Evolutionary conservation across 371 early-diverging fungal species (phyloP).

Genomic region (Mortierella sp.): DNA sequence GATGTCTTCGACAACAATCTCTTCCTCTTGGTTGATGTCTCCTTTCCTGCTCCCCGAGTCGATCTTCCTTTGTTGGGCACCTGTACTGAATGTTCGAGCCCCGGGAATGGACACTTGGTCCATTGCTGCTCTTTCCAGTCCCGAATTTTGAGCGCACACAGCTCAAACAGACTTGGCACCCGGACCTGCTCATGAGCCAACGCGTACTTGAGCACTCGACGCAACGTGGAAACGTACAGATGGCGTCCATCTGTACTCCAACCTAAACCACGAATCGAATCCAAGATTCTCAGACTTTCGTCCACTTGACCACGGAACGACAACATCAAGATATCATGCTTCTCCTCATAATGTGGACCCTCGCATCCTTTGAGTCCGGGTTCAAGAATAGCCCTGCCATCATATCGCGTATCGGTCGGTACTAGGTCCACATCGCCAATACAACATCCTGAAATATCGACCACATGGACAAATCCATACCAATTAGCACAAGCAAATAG

Average conservation of each 20-base stretch:
- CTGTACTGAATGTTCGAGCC: background rate
- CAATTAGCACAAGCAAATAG: constrained; percentile 66
- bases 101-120: constrained; percentile 12
- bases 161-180: constrained; percentile 38
- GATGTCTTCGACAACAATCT: background rate
- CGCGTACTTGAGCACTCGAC: constrained; percentile 66
- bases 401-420: constrained; percentile 6
- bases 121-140: constrained; percentile 42
- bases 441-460: constrained; percentile 55
- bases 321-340: constrained; percentile 68
- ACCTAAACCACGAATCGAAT: constrained; percentile 65
- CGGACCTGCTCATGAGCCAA: constrained; percentile 33
- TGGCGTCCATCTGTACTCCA: constrained; percentile 66
- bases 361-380: constrained; percentile 16
- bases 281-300: constrained; percentile 61
- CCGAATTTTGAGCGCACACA: constrained; percentile 35
- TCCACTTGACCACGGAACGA: constrained; percentile 67
- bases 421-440: constrained; percentile 34
- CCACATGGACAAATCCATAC: constrained; percentile 69
- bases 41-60: background rate
- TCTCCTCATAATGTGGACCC: constrained; percentile 48
- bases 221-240: constrained; percentile 64
- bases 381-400: constrained; percentile 4
- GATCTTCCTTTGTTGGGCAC: background rate
- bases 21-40: background rate